Percentiles rank a stretch among this genome's conserved stretches.
Conservation (phyloP, 805 yeast genomes). For the Sungouiozyma ichnusensis region DNA sequence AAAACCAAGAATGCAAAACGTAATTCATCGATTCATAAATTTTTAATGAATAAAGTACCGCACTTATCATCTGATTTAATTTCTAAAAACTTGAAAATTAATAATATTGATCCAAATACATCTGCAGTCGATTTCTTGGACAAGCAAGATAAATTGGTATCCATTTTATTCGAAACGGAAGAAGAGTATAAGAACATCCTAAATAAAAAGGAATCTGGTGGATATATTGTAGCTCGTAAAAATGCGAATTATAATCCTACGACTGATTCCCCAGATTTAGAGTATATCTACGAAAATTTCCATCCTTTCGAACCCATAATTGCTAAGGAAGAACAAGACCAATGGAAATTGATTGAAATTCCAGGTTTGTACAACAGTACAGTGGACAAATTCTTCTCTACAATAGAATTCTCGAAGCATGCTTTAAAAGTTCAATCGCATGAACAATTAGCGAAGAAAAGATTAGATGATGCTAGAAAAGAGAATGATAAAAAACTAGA, state of each 20-base stretch:
- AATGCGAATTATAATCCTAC: conserved; percentile 41
- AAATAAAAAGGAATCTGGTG: conserved; percentile 33
- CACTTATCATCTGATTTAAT: conserved; percentile 73
- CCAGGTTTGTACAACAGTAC: conserved; percentile 64
- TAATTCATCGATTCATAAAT: conserved; percentile 50
- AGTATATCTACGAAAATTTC: conserved; percentile 50
- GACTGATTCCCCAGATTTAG: conserved; percentile 34
- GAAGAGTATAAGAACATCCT: conserved; percentile 32
- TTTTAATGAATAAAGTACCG: conserved; percentile 57
- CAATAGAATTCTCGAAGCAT: conserved; percentile 71
- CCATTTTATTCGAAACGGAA: conserved; percentile 40
- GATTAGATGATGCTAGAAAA: conserved; percentile 60
- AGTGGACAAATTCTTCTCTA: conserved; percentile 74
- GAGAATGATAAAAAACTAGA: conserved; percentile 66
- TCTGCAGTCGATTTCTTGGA: conserved; percentile 25
- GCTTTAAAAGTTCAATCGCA: conserved; percentile 67
- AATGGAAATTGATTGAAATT: conserved; percentile 33
- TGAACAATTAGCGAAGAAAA: conserved; percentile 61
- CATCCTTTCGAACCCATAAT: conserved; percentile 55
- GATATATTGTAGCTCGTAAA: conserved; percentile 53
- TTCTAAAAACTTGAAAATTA: conserved; percentile 41
- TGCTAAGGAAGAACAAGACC: conserved; percentile 24
- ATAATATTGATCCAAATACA: conserved; percentile 39
- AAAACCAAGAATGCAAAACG: conserved; percentile 35
- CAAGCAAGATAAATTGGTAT: conserved; percentile 26